Percentiles rank a stretch among this genome's conserved stretches.
Evolutionary conservation across 176 grass and related monocot genomes (phyloP).

Genomic region (Pontederia crassipes): DNA sequence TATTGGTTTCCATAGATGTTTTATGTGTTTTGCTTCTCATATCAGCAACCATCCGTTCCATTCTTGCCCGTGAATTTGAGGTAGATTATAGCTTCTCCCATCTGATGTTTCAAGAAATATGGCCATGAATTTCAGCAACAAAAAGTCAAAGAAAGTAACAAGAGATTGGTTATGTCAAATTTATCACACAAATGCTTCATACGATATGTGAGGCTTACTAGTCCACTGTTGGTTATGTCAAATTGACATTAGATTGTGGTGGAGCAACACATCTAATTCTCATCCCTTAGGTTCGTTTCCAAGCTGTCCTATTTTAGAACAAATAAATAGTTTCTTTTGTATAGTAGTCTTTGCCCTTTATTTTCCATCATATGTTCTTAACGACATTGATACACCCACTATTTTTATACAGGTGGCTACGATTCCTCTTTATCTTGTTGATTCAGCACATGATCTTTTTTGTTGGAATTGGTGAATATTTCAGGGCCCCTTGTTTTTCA

Average conservation of each 20-base stretch:
- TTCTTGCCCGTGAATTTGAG: conserved; percentile 85
- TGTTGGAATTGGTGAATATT: too few species aligned
- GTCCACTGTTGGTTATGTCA: conserved; percentile 78
- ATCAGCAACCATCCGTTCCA: conserved; percentile 84
- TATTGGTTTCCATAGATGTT: conserved; percentile 81
- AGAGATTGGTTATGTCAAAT: conserved; percentile 32
- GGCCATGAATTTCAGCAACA: conserved; percentile 26
- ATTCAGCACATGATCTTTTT: conserved; percentile 78
- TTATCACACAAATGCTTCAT: conserved; percentile 48
- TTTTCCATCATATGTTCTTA: conserved; percentile 19
- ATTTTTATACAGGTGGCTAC: conserved; percentile 50
- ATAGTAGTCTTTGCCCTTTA: conserved; percentile 10
- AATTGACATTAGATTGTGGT: too few species aligned
- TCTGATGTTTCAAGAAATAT: conserved; percentile 31
- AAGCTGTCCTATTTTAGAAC: conserved; percentile 6
- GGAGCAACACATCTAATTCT: conserved; percentile 49
- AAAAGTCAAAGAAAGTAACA: conserved; percentile 18
- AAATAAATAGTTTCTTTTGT: conserved; percentile 22
- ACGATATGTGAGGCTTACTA: conserved; percentile 63
- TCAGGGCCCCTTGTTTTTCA: too few species aligned
- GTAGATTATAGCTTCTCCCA: conserved; percentile 55
- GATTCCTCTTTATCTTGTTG: conserved; percentile 66
- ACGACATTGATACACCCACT: too few species aligned
- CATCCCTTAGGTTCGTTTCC: conserved; percentile 56
- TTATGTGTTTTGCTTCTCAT: conserved; percentile 88